These are phyloP conservation scores for Leptographium radiaticola DNA, from an alignment of 2,329 filamentous ascomycete genomes.

Conservation along the genomic window DNA sequence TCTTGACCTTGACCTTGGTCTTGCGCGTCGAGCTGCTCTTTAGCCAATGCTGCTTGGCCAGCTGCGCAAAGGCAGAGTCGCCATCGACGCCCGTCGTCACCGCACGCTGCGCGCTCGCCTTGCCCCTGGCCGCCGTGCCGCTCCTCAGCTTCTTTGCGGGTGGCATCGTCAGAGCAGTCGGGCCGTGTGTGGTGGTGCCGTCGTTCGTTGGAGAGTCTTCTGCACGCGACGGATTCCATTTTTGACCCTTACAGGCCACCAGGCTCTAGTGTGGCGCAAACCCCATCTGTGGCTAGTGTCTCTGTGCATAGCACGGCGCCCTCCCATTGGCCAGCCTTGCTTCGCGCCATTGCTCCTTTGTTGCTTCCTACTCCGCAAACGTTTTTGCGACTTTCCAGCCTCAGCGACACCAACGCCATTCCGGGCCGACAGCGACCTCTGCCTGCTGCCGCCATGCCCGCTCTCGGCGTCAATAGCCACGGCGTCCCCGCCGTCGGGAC, in stretches of 20 bases:
- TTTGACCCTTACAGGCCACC: neutral
- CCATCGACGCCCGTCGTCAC: slow-evolving; percentile 51
- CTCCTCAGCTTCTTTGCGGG: slow-evolving; percentile 46
- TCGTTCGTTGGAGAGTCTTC: neutral
- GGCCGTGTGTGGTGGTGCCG: neutral
- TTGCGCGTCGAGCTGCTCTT: slow-evolving; percentile 42
- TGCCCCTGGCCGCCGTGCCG: slow-evolving; percentile 29
- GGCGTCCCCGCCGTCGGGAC: slow-evolving; percentile 39
- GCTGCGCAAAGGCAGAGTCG: slow-evolving; percentile 57
- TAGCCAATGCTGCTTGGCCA: slow-evolving; percentile 80
- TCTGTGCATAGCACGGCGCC: too few species aligned
- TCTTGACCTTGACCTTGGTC: slow-evolving; percentile 60
- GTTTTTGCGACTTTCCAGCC: neutral
- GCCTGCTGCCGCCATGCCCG: slow-evolving; percentile 30
- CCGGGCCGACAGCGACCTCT: too few species aligned
- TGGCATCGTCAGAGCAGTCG: slow-evolving; percentile 29
- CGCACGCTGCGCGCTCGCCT: slow-evolving; percentile 13
- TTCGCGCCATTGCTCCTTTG: neutral
- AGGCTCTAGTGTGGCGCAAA: neutral
- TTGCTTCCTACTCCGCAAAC: neutral
- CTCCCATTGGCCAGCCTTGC: slow-evolving; percentile 10
- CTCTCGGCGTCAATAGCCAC: slow-evolving; percentile 28
- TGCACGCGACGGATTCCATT: neutral
- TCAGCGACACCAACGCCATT: too few species aligned
- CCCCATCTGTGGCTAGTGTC: slow-evolving; percentile 4